These are phyloP conservation scores for Pneumocystis oryctolagi DNA, from an alignment of 1,139 yeast species.

Conservation along the genomic window DNA sequence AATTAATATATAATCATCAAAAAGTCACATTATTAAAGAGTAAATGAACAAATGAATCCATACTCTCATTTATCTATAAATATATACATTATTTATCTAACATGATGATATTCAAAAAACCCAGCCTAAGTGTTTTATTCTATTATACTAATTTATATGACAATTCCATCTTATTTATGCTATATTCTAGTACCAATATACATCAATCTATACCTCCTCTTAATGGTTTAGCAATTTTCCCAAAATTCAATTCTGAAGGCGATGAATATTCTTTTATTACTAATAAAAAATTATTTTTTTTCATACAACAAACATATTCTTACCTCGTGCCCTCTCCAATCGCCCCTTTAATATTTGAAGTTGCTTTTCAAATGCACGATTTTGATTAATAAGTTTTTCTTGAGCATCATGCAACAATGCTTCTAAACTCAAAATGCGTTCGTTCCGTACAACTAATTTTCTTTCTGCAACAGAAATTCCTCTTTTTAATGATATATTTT, in stretches of 20 bases:
- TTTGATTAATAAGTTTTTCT: conserved; percentile 34
- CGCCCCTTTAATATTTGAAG: conserved; percentile 33
- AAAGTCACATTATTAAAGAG: not conserved
- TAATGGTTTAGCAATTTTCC: conserved; percentile 48
- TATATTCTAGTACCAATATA: not conserved
- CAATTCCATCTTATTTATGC: not conserved
- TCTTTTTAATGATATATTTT: conserved; percentile 31
- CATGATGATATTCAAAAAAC: not conserved
- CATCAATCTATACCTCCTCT: conserved; percentile 38
- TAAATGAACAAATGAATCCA: not conserved
- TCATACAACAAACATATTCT: conserved; percentile 1
- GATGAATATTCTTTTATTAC: not conserved
- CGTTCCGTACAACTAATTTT: conserved; percentile 45
- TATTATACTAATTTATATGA: not conserved
- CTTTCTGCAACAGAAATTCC: conserved; percentile 42
- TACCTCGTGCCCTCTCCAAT: conserved; percentile 19
- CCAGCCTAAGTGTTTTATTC: not conserved
- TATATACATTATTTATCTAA: not conserved
- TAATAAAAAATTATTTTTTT: not conserved
- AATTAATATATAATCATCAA: not conserved
- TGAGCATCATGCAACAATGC: conserved; percentile 39
- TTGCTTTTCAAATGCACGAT: conserved; percentile 39
- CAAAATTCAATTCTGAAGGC: conserved; percentile 3
- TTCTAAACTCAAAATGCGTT: conserved; percentile 44
- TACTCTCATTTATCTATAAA: not conserved